phyloP scores from a whole-genome alignment of 208 protist species.

The Wallacemonas sp. region DNA sequence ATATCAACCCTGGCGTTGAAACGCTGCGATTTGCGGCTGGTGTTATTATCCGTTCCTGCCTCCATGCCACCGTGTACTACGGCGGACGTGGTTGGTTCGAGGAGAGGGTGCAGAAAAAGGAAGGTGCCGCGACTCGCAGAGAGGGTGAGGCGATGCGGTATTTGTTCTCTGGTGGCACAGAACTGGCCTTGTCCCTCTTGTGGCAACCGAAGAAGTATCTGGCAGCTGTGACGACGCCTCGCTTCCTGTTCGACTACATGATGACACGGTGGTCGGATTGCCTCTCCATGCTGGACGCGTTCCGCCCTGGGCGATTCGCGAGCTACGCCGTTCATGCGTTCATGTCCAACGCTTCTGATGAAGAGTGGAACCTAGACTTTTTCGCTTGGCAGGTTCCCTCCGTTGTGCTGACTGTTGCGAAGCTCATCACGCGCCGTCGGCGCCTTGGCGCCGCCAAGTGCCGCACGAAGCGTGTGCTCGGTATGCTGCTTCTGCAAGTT shows the following conservation, averaged over 20 bases:
- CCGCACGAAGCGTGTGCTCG: constrained; percentile 62
- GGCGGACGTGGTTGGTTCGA: constrained; percentile 41
- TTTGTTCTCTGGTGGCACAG: constrained; percentile 42
- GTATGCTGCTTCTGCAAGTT: constrained; percentile 57
- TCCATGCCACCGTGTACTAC: constrained; percentile 66
- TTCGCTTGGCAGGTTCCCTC: constrained; percentile 83
- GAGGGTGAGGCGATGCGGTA: constrained; percentile 51
- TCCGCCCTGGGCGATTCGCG: constrained; percentile 58
- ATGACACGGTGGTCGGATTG: constrained; percentile 69
- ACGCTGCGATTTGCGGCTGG: constrained; percentile 57
- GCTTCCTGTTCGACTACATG: constrained; percentile 82
- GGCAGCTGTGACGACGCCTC: constrained; percentile 69
- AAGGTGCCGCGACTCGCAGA: constrained; percentile 23
- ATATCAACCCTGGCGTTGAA: constrained; percentile 55
- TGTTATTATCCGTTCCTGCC: constrained; percentile 63
- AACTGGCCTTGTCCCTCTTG: constrained; percentile 66
- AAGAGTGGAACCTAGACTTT: constrained; percentile 82
- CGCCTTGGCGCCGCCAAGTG: constrained; percentile 35
- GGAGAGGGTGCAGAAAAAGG: constrained; percentile 40
- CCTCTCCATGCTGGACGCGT: constrained; percentile 58
- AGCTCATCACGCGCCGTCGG: constrained; percentile 60
- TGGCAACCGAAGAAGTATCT: constrained; percentile 69
- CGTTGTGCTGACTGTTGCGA: constrained; percentile 54
- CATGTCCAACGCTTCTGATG: constrained; percentile 24
- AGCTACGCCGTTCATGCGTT: constrained; percentile 77